phyloP scores from a whole-genome alignment of 192 early-diverging fungal genomes.

The Coemansia interrupta region DNA sequence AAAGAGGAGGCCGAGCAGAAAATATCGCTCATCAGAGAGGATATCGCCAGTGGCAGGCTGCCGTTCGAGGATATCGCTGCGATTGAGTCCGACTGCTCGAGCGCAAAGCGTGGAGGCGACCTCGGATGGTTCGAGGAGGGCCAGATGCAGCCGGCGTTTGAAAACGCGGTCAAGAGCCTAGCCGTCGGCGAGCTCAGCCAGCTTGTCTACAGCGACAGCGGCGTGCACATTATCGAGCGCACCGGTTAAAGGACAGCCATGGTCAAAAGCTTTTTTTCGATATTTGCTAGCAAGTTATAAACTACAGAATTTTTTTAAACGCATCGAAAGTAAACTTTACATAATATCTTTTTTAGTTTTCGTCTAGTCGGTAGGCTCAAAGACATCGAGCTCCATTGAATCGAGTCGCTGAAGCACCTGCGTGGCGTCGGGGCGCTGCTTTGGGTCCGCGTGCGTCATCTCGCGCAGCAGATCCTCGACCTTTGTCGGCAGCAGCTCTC shows the following conservation, averaged over 20 bases:
- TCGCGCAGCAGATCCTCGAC: constrained; percentile 36
- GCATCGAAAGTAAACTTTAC: background rate
- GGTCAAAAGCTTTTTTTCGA: background rate
- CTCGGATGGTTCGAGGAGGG: constrained; percentile 81
- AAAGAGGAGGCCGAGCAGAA: constrained; percentile 82
- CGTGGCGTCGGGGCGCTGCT: constrained; percentile 36
- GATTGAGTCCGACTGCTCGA: constrained; percentile 86
- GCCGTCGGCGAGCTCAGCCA: constrained; percentile 78
- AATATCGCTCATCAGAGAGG: constrained; percentile 60
- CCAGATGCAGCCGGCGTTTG: constrained; percentile 90
- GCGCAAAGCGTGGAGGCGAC: constrained; percentile 85
- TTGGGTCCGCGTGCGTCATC: constrained; percentile 43
- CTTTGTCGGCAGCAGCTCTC: constrained; percentile 34
- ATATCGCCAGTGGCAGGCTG: constrained; percentile 62
- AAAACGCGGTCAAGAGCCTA: constrained; percentile 81
- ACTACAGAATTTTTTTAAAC: too few species aligned
- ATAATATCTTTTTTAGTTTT: constrained; percentile 7
- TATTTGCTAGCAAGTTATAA: too few species aligned
- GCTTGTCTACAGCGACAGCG: constrained; percentile 84
- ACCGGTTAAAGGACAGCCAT: constrained; percentile 59
- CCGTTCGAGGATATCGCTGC: constrained; percentile 71
- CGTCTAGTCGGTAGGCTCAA: constrained; percentile 20
- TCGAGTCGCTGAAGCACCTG: constrained; percentile 38
- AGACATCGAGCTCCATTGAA: constrained; percentile 42
- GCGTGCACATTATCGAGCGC: constrained; percentile 88